Percentiles rank a stretch among this genome's conserved stretches.
These are phyloP conservation scores for Alternaria viburni DNA, from an alignment of 2,329 filamentous ascomycete species.

Conservation along the genomic window DNA sequence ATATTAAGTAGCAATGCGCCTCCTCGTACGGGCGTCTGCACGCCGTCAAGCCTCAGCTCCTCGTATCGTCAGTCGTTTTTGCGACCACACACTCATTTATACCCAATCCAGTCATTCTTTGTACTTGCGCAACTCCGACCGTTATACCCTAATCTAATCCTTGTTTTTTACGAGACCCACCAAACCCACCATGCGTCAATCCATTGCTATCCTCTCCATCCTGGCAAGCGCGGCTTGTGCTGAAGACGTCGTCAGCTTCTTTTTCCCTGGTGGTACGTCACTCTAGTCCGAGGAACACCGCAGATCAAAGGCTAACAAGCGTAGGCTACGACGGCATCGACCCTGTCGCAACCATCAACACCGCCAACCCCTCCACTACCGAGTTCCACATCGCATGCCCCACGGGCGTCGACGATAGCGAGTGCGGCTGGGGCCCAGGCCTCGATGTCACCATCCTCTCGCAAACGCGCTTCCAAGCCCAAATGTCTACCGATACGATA, in stretches of 20 bases:
- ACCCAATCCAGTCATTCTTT: slow-evolving; percentile 6
- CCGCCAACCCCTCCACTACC: slow-evolving; percentile 28
- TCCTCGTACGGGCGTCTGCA: slow-evolving; percentile 7
- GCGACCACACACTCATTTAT: slow-evolving; percentile 10
- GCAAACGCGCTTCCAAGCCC: slow-evolving; percentile 27
- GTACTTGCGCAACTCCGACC: neutral
- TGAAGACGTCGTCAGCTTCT: slow-evolving; percentile 25
- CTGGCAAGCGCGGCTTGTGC: slow-evolving; percentile 26
- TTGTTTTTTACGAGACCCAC: slow-evolving; percentile 5
- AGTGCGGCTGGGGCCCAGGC: slow-evolving; percentile 37
- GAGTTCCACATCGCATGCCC: slow-evolving; percentile 32
- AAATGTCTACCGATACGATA: slow-evolving; percentile 19
- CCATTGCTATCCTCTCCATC: slow-evolving; percentile 24
- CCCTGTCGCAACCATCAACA: slow-evolving; percentile 32
- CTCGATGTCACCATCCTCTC: slow-evolving; percentile 25
- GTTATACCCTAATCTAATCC: slow-evolving; percentile 3
- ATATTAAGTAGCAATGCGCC: slow-evolving; percentile 5
- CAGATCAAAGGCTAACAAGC: neutral
- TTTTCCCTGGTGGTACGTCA: slow-evolving; percentile 30
- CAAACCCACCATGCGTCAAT: slow-evolving; percentile 27
- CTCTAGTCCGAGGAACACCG: neutral
- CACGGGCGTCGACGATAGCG: slow-evolving; percentile 18
- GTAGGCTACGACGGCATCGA: slow-evolving; percentile 24
- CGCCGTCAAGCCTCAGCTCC: neutral
- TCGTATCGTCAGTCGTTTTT: slow-evolving; percentile 2